Evolutionary conservation across 164 flowering plant genomes (phyloP), one percentile per base, ranked within the genome.

Genomic region (Malania oleifera): DNA sequence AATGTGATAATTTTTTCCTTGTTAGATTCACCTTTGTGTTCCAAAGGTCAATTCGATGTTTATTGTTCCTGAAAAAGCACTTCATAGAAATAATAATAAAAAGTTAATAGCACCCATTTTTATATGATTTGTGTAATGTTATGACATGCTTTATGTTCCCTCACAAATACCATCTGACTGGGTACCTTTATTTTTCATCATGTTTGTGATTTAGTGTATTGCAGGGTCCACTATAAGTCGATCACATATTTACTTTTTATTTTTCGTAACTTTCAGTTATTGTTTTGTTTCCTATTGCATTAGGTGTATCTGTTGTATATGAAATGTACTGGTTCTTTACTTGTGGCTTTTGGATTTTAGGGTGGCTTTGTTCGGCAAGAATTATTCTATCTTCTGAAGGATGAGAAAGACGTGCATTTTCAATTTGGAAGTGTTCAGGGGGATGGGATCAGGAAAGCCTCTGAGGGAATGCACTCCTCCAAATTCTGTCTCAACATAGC

Each of bases 401-500:
- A 80, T 46, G 95, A 89, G 62, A 78, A 83, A 66, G 86, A 80
- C 31, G 91, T 89, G 54, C 95, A 87, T 64, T 89, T 89, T 66
- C 44, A 82, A 14, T 89, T 87, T 53, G 95, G 96, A 44, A 89
- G 82, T 55, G 80, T 75, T 37, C 79, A 70, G 14, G 73, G 69
- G 11, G 74, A 77, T 54, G 96, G 96, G 13, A 52, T 87, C 43
- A 61, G 27, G 18, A 65, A 69, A 67, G 88, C 91, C 12, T 63
- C 77, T 40, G 49, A 62, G 13, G 97, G 97, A 19, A 89, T 89
- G 97, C 89, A 74, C 60, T 67, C 80, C 18, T 87, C 97, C 31
- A 89, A 89, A 54, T 90, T 90, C 67, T 90, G 97, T 72, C 91
- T 90, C 44, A 83, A 87, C 75, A 80, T 87, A 40, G 97, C 97